Percentiles rank a stretch among this genome's conserved stretches.
Evolutionary conservation across 768 basidiomycete species (phyloP).

Genomic region (Gymnopilus junonius): DNA sequence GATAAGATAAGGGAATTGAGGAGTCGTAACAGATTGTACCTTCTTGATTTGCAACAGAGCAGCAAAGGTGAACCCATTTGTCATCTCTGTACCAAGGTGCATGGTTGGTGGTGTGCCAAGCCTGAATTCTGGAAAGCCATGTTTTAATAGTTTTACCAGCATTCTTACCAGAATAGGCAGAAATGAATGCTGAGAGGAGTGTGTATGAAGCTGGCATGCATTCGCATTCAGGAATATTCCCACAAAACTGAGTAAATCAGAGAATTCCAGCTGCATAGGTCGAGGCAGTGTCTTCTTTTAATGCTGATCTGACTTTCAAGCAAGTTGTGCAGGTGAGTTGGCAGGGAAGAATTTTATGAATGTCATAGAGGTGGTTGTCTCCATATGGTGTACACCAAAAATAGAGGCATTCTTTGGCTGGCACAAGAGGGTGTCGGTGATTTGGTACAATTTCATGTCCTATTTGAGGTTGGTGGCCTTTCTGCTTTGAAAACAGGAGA

Average conservation of each 20-base stretch:
- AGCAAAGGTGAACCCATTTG: conserved; percentile 15
- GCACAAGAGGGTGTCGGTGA: conserved; percentile 7
- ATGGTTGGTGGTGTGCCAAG: conserved; percentile 35
- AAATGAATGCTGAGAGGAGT: conserved; percentile 30
- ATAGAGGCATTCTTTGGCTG: conserved; percentile 8
- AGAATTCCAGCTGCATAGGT: conserved; percentile 37
- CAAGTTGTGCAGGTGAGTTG: conserved; percentile 1
- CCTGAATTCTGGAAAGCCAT: conserved; percentile 33
- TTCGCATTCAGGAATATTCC: conserved; percentile 23
- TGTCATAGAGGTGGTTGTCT: background rate
- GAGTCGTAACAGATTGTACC: too few species aligned
- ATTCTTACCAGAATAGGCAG: background rate
- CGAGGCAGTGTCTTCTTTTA: conserved; percentile 19
- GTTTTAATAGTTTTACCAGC: conserved; percentile 14
- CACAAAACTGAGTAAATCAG: conserved; percentile 40
- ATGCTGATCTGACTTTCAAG: conserved; percentile 5
- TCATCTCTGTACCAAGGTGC: conserved; percentile 33
- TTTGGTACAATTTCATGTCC: conserved; percentile 6
- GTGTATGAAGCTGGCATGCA: conserved; percentile 33
- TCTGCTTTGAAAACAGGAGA: background rate
- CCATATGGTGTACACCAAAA: conserved; percentile 6
- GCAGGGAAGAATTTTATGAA: conserved; percentile 8
- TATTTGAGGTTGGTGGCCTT: background rate
- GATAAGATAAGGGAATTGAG: too few species aligned
- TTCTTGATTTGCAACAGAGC: conserved; percentile 13